phyloP scores from a whole-genome alignment of 1,139 yeast genomes.

The Kodamaea plutei region DNA sequence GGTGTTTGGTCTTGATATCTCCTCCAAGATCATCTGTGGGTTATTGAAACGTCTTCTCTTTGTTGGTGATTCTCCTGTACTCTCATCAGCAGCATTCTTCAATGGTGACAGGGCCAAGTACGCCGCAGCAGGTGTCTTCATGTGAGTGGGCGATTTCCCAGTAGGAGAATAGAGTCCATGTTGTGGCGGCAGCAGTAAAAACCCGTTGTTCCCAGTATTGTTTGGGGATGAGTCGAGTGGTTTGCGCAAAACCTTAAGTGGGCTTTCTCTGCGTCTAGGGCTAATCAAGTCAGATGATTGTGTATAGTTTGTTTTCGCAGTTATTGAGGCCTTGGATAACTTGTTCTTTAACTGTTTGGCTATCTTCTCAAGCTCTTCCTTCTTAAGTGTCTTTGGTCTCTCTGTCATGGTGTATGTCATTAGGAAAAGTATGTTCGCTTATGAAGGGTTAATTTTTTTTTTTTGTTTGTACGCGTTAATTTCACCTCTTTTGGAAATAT shows the following conservation, averaged over 20 bases:
- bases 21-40: constrained; percentile 41
- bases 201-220: constrained; percentile 11
- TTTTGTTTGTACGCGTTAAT: constrained; percentile 7
- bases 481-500: constrained; percentile 10
- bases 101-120: constrained; percentile 34
- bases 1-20: constrained; percentile 27
- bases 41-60: constrained; percentile 24
- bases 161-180: constrained; percentile 38
- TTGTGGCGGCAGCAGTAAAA: constrained; percentile 25
- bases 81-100: constrained; percentile 19
- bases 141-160: constrained; percentile 42
- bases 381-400: constrained; percentile 36
- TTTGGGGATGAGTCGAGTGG: constrained; percentile 14
- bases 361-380: constrained; percentile 45
- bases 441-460: constrained; percentile 1
- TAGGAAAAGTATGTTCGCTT: background rate
- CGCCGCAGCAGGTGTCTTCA: constrained; percentile 34
- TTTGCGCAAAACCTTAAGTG: constrained; percentile 8
- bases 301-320: constrained; percentile 33
- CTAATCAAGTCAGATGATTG: constrained; percentile 3
- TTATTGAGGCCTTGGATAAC: constrained; percentile 41
- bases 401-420: constrained; percentile 7
- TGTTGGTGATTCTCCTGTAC: constrained; percentile 29
- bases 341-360: constrained; percentile 45
- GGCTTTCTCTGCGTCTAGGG: constrained; percentile 6